Base-by-base conservation (phyloP, 169 alveolate genomes). In the Cryptosporidium bovis region DNA sequence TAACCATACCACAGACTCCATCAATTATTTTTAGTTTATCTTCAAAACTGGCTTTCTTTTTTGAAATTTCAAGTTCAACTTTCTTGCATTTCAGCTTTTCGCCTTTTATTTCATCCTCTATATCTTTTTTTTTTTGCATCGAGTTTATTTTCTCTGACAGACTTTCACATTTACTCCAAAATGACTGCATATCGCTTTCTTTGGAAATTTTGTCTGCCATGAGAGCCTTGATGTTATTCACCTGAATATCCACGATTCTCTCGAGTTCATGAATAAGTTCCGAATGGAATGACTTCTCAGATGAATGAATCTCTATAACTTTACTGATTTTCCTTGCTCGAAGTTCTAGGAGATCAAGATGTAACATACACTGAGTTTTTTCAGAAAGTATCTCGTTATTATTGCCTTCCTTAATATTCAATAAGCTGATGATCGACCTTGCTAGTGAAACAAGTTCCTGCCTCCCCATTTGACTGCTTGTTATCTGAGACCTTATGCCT, bases 81-180 rank as follows among this genome's bases (percentile, higher is more conserved):
- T 60, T 60, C 5, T 77, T 20, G 8, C 50, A 44, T 12, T 44
- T 77, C 1, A 29, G 12, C 4, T 24, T 13, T 15, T 58, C 87
- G n/a, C n/a, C 1, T 44, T 20, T 51, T 27, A 77, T 77, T 12
- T 34, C 71, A 7, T 62, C 24, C 46, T 77, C 65, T 20, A 77
- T 56, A 62, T 62, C 65, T 53, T 60, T 56, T 15, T n/a, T 40
- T 18, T 62, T 60, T 8, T 56, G 27, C 24, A 77, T 40, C 1
- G 10, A 24, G 55, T 60, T 77, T 20, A 77, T 27, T 33, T 60
- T 55, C 46, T 56, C 87, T 3, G 77, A 56, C 20, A 77, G 50
- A 77, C 48, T 1, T 46, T 77, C 87, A 60, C 87, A 77, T 60
- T 40, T 77, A 48, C 48, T 27, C 87, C 87, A 77, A 2, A 50